phyloP scores from a whole-genome alignment of 495 filamentous ascomycete species.

The Talaromyces nanjingensis region DNA sequence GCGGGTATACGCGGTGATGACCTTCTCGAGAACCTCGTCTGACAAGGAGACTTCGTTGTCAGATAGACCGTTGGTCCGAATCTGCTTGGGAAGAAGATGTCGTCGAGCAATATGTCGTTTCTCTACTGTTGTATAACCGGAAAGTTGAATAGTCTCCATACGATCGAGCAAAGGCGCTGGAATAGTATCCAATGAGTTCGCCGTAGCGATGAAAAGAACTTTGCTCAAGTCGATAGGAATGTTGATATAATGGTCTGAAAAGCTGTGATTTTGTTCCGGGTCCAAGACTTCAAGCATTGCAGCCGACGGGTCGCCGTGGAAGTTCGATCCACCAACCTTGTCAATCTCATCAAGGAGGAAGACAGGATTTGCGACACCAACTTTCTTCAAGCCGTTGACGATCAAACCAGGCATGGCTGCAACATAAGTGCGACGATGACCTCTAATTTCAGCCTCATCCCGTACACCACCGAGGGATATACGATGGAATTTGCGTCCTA shows the following conservation, averaged over 20 bases:
- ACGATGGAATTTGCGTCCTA: constrained; percentile 93
- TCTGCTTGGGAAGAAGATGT: constrained; percentile 92
- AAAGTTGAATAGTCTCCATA: constrained; percentile 90
- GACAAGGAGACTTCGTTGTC: constrained; percentile 66
- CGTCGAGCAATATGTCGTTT: constrained; percentile 92
- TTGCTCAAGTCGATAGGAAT: constrained; percentile 95
- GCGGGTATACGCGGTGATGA: constrained; percentile 92
- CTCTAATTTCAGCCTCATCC: constrained; percentile 95
- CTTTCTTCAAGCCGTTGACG: constrained; percentile 92
- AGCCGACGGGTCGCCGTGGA: constrained; percentile 95
- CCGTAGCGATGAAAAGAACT: constrained; percentile 97
- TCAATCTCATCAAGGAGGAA: constrained; percentile 98
- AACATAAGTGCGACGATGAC: constrained; percentile 94
- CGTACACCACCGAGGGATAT: constrained; percentile 95
- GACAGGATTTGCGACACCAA: constrained; percentile 91
- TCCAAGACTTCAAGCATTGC: constrained; percentile 98
- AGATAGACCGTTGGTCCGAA: constrained; percentile 69
- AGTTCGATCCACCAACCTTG: constrained; percentile 87
- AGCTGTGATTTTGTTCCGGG: constrained; percentile 93
- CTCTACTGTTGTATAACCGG: constrained; percentile 96
- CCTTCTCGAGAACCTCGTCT: constrained; percentile 83
- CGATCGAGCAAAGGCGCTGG: constrained; percentile 90
- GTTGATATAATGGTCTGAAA: constrained; percentile 94
- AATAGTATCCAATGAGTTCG: constrained; percentile 93
- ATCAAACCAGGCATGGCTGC: constrained; percentile 97